A percentile compares a stretch with the other conserved stretches of the same genome.
phyloP scores from a whole-genome alignment of 2,329 filamentous ascomycete species.

The Colletotrichum sp. region DNA sequence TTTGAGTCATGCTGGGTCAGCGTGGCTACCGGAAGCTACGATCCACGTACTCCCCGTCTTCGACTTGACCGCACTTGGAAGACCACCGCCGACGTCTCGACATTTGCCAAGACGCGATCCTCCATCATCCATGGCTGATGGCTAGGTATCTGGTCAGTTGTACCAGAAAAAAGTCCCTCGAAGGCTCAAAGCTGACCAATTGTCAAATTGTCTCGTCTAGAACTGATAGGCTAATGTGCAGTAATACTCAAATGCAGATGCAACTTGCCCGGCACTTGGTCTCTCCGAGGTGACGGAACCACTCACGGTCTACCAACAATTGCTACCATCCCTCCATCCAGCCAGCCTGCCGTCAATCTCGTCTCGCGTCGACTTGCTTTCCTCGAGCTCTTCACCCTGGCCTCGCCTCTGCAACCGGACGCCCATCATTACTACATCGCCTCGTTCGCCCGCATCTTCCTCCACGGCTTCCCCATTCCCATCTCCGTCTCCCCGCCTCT shows the following conservation, averaged over 20 bases:
- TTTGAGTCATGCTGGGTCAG: not conserved
- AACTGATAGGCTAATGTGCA: not conserved
- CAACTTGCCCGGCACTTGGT: slow-evolving; percentile 1
- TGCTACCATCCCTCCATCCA: not conserved
- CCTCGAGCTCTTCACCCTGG: not conserved
- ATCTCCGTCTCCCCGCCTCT: not conserved
- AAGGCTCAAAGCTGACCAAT: not conserved
- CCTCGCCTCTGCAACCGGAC: not conserved
- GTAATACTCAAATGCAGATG: slow-evolving; percentile 1
- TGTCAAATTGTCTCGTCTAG: not conserved
- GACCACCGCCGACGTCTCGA: not conserved
- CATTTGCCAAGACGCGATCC: not conserved
- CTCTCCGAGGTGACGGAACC: not conserved
- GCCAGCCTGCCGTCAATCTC: not conserved
- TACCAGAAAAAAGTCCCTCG: not conserved
- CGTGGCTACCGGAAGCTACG: not conserved
- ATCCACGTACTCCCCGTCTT: not conserved
- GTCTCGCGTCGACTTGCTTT: not conserved
- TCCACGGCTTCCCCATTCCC: not conserved
- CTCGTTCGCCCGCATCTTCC: not conserved
- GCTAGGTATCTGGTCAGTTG: not conserved
- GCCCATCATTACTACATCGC: not conserved
- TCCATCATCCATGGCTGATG: not conserved
- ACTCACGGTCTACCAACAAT: not conserved
- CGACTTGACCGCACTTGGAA: not conserved